phyloP scores from a whole-genome alignment of 2,329 filamentous ascomycete genomes.

The Scopulariopsis brevicaulis region DNA sequence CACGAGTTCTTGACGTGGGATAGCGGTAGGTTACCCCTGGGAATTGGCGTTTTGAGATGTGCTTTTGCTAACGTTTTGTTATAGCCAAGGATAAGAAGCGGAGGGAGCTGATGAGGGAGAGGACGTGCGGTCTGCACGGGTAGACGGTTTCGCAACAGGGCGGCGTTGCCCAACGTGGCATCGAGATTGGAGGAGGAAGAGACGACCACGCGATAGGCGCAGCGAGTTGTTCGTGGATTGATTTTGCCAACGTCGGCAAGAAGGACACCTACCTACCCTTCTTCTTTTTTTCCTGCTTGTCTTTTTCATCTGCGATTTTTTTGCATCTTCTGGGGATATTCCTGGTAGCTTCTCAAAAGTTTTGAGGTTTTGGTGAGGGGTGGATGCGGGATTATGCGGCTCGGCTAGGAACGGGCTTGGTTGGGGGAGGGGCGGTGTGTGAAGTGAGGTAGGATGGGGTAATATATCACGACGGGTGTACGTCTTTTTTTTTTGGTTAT shows the following conservation, averaged over 20 bases:
- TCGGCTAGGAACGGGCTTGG: neutral
- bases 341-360: no score
- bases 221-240: no score
- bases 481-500: neutral
- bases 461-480: neutral
- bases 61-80: conserved; percentile 9
- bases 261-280: no score
- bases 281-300: no score
- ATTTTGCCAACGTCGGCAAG: no score
- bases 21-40: conserved; percentile 41
- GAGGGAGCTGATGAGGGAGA: conserved; percentile 53
- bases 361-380: no score
- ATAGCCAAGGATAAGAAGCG: conserved; percentile 57
- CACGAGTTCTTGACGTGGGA: conserved; percentile 93
- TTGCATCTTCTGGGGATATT: no score
- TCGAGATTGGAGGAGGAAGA: neutral
- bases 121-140: conserved; percentile 42
- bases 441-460: neutral
- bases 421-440: neutral
- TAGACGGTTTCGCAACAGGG: conserved; percentile 1
- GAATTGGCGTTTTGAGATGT: neutral
- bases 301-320: no score
- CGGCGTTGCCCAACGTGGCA: no score
- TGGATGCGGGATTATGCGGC: neutral
- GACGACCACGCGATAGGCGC: neutral